Percentiles rank a stretch among this genome's conserved stretches.
phyloP scores from a whole-genome alignment of 148 eudicot genomes.

The Oxyria digyna region DNA sequence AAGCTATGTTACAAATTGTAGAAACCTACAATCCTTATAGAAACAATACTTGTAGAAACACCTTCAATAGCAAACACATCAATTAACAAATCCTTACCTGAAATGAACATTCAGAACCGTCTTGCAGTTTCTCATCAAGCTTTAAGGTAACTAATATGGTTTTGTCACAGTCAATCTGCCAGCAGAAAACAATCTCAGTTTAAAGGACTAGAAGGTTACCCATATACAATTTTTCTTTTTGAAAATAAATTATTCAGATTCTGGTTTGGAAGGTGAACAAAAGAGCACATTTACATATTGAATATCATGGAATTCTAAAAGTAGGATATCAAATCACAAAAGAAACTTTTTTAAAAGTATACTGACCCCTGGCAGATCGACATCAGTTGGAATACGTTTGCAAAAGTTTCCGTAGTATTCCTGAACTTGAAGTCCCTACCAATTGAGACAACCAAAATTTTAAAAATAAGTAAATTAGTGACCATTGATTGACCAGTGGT shows the following conservation, averaged over 20 bases:
- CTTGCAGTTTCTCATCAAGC: conserved; percentile 92
- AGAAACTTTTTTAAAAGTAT: conserved; percentile 4
- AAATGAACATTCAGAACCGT: conserved; percentile 79
- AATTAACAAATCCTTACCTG: conserved; percentile 36
- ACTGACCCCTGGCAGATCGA: conserved; percentile 91
- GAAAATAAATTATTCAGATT: not conserved
- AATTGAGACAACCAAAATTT: not conserved
- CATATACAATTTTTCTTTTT: not conserved
- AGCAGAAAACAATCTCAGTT: not conserved
- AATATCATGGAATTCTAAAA: not conserved
- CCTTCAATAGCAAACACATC: not conserved
- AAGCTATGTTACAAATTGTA: not conserved
- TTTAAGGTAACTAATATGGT: conserved; percentile 91
- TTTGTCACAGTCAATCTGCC: conserved; percentile 97
- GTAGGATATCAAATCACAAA: not conserved
- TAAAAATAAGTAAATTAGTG: not conserved
- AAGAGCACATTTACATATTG: not conserved
- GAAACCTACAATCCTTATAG: not conserved
- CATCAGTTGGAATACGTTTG: conserved; percentile 96
- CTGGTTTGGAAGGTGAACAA: too few relatives aligned
- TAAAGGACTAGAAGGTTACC: not conserved
- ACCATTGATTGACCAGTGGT: not conserved
- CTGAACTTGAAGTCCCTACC: conserved; percentile 85
- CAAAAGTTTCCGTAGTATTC: conserved; percentile 94
- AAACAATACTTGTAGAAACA: not conserved